A percentile compares a stretch with the other conserved stretches of the same genome.
phyloP scores from a whole-genome alignment of 345 rosid genomes.

The Salix brachista region DNA sequence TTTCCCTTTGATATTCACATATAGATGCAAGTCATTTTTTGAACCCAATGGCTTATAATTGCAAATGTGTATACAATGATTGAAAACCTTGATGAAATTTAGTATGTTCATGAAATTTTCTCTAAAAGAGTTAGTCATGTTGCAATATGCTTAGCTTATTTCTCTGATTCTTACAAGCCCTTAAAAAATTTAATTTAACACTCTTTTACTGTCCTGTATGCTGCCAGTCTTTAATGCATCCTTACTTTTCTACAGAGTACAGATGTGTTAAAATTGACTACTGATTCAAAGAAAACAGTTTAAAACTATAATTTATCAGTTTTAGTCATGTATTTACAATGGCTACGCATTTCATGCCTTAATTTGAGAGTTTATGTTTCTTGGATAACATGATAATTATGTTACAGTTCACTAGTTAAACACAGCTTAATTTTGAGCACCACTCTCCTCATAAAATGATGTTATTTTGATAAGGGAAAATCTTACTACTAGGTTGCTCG shows the following conservation, averaged over 20 bases:
- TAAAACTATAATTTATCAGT: neutral
- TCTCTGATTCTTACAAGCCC: neutral
- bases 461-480: neutral
- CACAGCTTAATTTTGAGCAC: neutral
- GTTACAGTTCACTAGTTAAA: neutral
- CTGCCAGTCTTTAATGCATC: neutral
- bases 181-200: neutral
- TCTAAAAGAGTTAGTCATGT: neutral
- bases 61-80: neutral
- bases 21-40: neutral
- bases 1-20: neutral
- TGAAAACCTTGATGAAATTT: neutral
- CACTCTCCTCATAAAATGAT: neutral
- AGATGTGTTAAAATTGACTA: conserved; percentile 4
- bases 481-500: conserved; percentile 12
- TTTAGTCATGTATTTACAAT: neutral
- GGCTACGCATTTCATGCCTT: neutral
- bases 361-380: too few species aligned
- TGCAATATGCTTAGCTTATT: neutral
- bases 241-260: neutral
- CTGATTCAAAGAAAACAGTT: neutral
- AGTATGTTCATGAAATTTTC: neutral
- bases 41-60: neutral
- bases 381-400: neutral
- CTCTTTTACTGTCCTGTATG: neutral